Percentiles rank a stretch among this genome's conserved stretches.
phyloP scores from a whole-genome alignment of 73 alveolate species.

The Paramecium sexaurelia region DNA sequence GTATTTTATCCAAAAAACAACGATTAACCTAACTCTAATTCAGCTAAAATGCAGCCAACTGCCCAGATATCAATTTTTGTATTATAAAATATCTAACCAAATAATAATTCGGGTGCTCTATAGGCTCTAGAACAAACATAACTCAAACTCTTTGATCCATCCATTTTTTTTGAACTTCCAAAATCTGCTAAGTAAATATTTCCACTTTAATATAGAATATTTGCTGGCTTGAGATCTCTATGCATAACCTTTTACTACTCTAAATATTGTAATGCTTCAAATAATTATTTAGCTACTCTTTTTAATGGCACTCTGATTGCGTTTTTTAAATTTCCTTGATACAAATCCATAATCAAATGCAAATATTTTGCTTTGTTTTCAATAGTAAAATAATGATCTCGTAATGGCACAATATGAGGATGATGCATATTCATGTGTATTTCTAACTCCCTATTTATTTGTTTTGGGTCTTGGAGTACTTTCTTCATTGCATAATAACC shows the following conservation, averaged over 20 bases:
- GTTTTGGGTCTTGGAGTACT: constrained; percentile 19
- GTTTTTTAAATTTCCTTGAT: not conserved
- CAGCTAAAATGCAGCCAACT: constrained; percentile 72
- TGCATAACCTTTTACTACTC: constrained; percentile 53
- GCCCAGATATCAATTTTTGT: constrained; percentile 87
- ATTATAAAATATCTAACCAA: constrained; percentile 76
- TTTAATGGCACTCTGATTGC: not conserved
- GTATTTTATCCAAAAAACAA: constrained; percentile 77
- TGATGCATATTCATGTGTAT: not conserved
- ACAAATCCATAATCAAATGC: constrained; percentile 21
- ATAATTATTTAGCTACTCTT: constrained; percentile 27
- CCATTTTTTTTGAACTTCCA: constrained; percentile 59
- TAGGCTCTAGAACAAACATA: constrained; percentile 74
- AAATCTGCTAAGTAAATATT: constrained; percentile 55
- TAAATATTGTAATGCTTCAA: constrained; percentile 15
- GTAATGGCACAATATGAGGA: not conserved
- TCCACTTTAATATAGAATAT: constrained; percentile 52
- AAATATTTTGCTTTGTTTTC: not conserved
- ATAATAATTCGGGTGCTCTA: constrained; percentile 82
- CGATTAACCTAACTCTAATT: constrained; percentile 68
- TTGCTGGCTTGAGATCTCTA: constrained; percentile 62
- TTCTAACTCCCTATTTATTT: not conserved
- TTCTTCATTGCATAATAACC: constrained; percentile 43
- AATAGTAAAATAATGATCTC: not conserved
- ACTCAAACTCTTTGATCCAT: constrained; percentile 55